phyloP scores from a whole-genome alignment of 2,329 filamentous ascomycete genomes.

The Hansfordia pulvinata region DNA sequence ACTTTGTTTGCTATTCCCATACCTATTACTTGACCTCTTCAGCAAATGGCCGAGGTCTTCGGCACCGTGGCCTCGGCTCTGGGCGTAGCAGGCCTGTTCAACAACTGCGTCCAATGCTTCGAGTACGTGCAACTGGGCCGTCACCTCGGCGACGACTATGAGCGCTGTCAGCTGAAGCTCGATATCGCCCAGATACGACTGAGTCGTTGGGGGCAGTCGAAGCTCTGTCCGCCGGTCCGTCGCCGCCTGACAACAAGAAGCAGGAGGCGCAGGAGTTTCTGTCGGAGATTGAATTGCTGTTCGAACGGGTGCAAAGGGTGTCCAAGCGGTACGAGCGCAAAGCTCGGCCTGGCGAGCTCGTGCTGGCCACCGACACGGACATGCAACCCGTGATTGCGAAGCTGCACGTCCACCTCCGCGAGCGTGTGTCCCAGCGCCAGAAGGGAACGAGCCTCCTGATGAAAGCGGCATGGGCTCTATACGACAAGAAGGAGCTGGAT shows the following conservation, averaged over 20 bases:
- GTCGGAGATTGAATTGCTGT: conserved; percentile 12
- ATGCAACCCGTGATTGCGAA: conserved; percentile 5
- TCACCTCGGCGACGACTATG: conserved; percentile 18
- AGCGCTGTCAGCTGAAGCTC: conserved; percentile 18
- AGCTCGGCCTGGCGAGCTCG: conserved; percentile 4
- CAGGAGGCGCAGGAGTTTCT: conserved; percentile 8
- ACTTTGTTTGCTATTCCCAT: no score
- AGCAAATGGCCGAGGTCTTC: conserved; percentile 13
- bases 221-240: conserved; percentile 7
- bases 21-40: no score
- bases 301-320: conserved; percentile 8
- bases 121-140: conserved; percentile 23
- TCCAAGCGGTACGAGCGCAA: conserved; percentile 10
- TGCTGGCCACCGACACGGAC: conserved; percentile 1
- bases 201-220: conserved; percentile 19
- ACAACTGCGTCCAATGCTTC: conserved; percentile 23
- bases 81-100: conserved; percentile 21
- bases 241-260: conserved; percentile 5
- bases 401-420: conserved; percentile 4
- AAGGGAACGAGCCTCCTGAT: conserved; percentile 7
- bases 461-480: conserved; percentile 11
- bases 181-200: conserved; percentile 17
- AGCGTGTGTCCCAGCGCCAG: conserved; percentile 4
- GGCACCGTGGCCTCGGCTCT: conserved; percentile 14
- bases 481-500: conserved; percentile 9